A percentile compares a stretch with the other conserved stretches of the same genome.
These are phyloP conservation scores for Solanum arcanum DNA, from an alignment of 257 asterid species.

Conservation along the genomic window DNA sequence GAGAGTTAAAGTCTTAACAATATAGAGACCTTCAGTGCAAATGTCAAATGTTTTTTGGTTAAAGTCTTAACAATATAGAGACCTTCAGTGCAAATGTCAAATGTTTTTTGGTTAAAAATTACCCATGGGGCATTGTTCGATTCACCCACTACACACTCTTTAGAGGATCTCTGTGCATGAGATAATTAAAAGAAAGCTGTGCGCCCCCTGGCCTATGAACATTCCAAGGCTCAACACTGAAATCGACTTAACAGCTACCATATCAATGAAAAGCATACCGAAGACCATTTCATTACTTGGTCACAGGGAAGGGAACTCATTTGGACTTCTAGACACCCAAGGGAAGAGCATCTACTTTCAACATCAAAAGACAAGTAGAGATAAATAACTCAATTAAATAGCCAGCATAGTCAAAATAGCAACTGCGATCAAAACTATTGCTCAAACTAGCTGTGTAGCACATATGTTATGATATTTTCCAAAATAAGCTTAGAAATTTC, in stretches of 20 bases:
- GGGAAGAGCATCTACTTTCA: background rate
- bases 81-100: too few relatives aligned
- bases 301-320: background rate
- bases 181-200: too few relatives aligned
- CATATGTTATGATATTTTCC: background rate
- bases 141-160: too few relatives aligned
- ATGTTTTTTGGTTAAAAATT: too few relatives aligned
- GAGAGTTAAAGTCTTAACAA: background rate
- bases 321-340: background rate
- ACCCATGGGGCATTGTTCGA: too few relatives aligned
- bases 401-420: background rate
- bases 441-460: background rate
- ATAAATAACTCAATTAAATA: background rate
- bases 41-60: too few relatives aligned
- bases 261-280: background rate
- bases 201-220: too few relatives aligned
- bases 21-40: too few relatives aligned
- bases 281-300: background rate
- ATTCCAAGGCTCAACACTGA: background rate
- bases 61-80: too few relatives aligned
- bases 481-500: background rate
- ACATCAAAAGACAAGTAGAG: background rate
- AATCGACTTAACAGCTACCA: background rate
- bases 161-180: too few relatives aligned
- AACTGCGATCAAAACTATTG: slow-evolving; percentile 9